Base-by-base conservation (phyloP, 345 rosid species). In the Sonneratia caseolaris region DNA sequence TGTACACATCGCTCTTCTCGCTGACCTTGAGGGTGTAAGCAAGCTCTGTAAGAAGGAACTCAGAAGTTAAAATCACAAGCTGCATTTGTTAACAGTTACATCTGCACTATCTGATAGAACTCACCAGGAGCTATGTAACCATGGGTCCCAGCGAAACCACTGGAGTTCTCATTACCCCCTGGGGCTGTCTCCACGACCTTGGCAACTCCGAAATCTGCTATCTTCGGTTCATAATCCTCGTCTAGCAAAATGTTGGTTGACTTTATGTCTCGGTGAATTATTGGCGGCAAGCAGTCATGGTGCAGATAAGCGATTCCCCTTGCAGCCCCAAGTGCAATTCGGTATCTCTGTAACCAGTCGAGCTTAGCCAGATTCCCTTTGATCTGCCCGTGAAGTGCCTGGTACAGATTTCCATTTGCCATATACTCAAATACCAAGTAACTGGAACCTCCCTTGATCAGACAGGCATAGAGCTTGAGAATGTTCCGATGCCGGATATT, bases 101-200 rank as follows among this genome's bases (percentile, higher is more conserved):
- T 24, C 43, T 10, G n/a, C 53, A 55, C 36, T 14, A 11, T 47
- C 37, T 21, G 12, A 18, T 18, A 59, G 75, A 74, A 81, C 88
- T 88, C 68, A 88, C 97, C 97, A 4, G 98, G 98, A 66, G 97
- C 96, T 78, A 94, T 87, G 72, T 94, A 94, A 43, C 98, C 97
- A 75, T 83, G 86, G 74, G 97, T 94, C 48, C 98, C 98, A 22
- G 93, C 92, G 56, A 91, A 75, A 69, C 84, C 67, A 72, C 86
- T 90, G 74, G 75, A 80, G 56, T 62, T 62, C 66, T 88, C 85
- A 10, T 76, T 79, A 37, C 82, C 90, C 48, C 77, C 62, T 0
- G 15, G 55, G 40, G 86, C 78, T 66, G 78, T 79, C 37, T 85
- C 93, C 3, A 83, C 89, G 45, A 86, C 78, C 87, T 87, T 91